Percentiles rank a stretch among this genome's conserved stretches.
Evolutionary conservation across 2,329 filamentous ascomycete species (phyloP).

Genomic region (Fusarium musae): DNA sequence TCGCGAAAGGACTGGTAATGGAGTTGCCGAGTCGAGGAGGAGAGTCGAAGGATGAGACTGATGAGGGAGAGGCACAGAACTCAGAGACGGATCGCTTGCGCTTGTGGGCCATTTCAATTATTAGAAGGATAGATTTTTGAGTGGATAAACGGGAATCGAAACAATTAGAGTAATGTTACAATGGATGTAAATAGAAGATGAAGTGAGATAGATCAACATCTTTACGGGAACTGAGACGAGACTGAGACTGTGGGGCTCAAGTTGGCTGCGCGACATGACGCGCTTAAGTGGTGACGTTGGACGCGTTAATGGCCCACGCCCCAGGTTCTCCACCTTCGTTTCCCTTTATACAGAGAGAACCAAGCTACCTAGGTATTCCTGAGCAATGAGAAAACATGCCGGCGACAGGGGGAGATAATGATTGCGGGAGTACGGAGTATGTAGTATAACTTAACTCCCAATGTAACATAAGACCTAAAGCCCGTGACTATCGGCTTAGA

Average conservation of each 20-base stretch:
- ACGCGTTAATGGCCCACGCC: constrained; percentile 19
- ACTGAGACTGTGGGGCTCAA: background rate
- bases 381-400: too few relatives aligned
- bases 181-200: background rate
- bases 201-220: constrained; percentile 13
- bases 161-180: background rate
- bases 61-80: constrained; percentile 59
- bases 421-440: too few relatives aligned
- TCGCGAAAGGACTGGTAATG: constrained; percentile 47
- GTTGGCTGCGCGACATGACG: constrained; percentile 36
- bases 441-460: too few relatives aligned
- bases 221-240: background rate
- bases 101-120: constrained; percentile 59
- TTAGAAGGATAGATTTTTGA: fast-evolving
- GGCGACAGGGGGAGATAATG: too few relatives aligned
- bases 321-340: too few relatives aligned
- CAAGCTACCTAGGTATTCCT: too few relatives aligned
- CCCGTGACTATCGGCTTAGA: too few relatives aligned
- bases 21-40: constrained; percentile 47
- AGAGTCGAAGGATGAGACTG: constrained; percentile 56
- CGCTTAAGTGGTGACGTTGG: constrained; percentile 10
- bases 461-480: too few relatives aligned
- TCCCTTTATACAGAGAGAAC: too few relatives aligned
- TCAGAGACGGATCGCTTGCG: constrained; percentile 72
- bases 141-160: background rate